A percentile compares a stretch with the other conserved stretches of the same genome.
These are phyloP conservation scores for Kitagawia praeruptora DNA, from an alignment of 129 eudicot genomes.

Conservation along the genomic window DNA sequence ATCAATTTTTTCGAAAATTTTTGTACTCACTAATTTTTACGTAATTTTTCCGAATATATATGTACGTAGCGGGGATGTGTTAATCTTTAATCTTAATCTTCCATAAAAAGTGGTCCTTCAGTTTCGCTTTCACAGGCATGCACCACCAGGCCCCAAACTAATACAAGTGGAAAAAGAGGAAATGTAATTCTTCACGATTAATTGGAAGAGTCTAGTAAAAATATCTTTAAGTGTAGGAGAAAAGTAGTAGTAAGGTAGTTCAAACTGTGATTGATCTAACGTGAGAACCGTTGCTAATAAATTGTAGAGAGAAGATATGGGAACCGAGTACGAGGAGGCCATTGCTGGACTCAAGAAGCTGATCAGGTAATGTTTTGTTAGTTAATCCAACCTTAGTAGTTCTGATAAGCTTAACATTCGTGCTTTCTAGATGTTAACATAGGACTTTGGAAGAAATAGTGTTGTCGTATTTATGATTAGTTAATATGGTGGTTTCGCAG, in stretches of 20 bases:
- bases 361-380: slow-evolving; percentile 37
- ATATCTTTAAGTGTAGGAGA: background rate
- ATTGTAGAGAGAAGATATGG: slow-evolving; percentile 86
- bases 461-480: background rate
- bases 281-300: background rate
- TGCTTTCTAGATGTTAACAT: background rate
- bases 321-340: slow-evolving; percentile 67
- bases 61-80: background rate
- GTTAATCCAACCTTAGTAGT: background rate
- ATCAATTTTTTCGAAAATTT: background rate
- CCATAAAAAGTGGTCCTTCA: background rate
- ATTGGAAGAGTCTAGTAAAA: background rate
- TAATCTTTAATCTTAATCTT: background rate
- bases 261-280: background rate
- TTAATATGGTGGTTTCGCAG: slow-evolving; percentile 23
- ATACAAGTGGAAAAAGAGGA: background rate
- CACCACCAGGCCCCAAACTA: background rate
- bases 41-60: background rate
- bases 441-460: background rate
- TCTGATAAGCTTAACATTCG: background rate
- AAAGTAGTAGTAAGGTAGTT: background rate
- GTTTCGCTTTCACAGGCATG: background rate
- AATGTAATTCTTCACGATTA: background rate
- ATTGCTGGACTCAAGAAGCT: slow-evolving; percentile 71
- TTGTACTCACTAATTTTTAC: background rate